phyloP scores from a whole-genome alignment of 2,329 filamentous ascomycete species.

The Exophiala lecanii-corni region DNA sequence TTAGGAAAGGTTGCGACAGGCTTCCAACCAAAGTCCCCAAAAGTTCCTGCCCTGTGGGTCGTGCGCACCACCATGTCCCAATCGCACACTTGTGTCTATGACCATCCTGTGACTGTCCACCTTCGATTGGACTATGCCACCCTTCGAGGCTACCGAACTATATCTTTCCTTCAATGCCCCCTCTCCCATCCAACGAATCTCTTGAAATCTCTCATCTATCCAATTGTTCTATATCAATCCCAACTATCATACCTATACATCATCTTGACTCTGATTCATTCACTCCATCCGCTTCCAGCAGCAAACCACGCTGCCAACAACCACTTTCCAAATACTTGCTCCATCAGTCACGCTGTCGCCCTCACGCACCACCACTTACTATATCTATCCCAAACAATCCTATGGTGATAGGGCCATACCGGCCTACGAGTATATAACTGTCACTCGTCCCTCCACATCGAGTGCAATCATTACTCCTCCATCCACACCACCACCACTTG shows the following conservation, averaged over 20 bases:
- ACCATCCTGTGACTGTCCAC: slow-evolving; percentile 10
- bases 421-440: slow-evolving; percentile 19
- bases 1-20: slow-evolving; percentile 5
- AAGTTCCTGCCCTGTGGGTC: slow-evolving; percentile 3
- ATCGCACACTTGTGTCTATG: slow-evolving; percentile 10
- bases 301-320: slow-evolving; percentile 15
- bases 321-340: neutral
- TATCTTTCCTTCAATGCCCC: slow-evolving; percentile 11
- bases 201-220: slow-evolving; percentile 4
- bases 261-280: neutral
- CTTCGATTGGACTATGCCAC: slow-evolving; percentile 14
- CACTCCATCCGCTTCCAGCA: no score
- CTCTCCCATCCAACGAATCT: slow-evolving; percentile 2
- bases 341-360: slow-evolving; percentile 23
- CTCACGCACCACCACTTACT: slow-evolving; percentile 24
- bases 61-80: neutral
- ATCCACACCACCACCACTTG: slow-evolving; percentile 16
- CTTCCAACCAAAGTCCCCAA: slow-evolving; percentile 20
- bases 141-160: slow-evolving; percentile 22
- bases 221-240: slow-evolving; percentile 2
- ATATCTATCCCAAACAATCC: slow-evolving; percentile 20
- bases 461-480: no score
- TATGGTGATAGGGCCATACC: slow-evolving; percentile 10
- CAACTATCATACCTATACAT: slow-evolving; percentile 3
- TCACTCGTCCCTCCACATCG: no score